These are phyloP conservation scores for Chaetomium strumarium DNA, from an alignment of 2,329 filamentous ascomycete genomes.

Conservation along the genomic window DNA sequence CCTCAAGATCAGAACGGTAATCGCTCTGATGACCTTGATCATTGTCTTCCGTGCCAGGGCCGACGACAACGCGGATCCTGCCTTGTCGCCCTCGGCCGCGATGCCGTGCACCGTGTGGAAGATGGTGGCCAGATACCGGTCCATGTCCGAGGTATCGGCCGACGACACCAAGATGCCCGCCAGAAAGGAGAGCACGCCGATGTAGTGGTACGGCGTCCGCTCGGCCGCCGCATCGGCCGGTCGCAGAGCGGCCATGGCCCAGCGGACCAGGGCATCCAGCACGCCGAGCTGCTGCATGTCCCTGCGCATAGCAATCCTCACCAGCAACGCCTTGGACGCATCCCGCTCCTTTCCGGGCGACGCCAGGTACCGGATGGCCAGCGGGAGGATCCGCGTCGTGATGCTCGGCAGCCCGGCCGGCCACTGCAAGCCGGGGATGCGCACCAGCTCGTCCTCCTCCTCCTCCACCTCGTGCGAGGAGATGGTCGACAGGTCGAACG, in stretches of 20 bases:
- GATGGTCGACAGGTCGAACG: conserved; percentile 85
- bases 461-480: conserved; percentile 55
- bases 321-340: conserved; percentile 76
- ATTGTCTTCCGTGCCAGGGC: conserved; percentile 75
- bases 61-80: conserved; percentile 57
- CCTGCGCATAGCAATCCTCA: conserved; percentile 71
- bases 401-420: conserved; percentile 61
- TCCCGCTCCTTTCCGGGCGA: conserved; percentile 82
- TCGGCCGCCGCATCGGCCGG: conserved; percentile 34
- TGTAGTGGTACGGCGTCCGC: conserved; percentile 63
- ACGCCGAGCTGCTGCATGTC: conserved; percentile 82
- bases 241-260: conserved; percentile 60
- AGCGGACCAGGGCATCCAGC: conserved; percentile 60
- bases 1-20: conserved; percentile 61
- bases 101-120: conserved; percentile 59
- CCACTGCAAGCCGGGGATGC: conserved; percentile 47
- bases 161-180: conserved; percentile 65
- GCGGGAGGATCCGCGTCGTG: conserved; percentile 60
- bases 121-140: conserved; percentile 57
- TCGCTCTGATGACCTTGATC: conserved; percentile 77
- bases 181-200: conserved; percentile 75
- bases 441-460: conserved; percentile 37
- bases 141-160: conserved; percentile 68
- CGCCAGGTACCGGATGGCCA: conserved; percentile 66
- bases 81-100: conserved; percentile 41